Percentiles rank a stretch among this genome's conserved stretches.
Evolutionary conservation across 2,329 filamentous ascomycete genomes (phyloP).

Genomic region (Periconia macrospinosa): DNA sequence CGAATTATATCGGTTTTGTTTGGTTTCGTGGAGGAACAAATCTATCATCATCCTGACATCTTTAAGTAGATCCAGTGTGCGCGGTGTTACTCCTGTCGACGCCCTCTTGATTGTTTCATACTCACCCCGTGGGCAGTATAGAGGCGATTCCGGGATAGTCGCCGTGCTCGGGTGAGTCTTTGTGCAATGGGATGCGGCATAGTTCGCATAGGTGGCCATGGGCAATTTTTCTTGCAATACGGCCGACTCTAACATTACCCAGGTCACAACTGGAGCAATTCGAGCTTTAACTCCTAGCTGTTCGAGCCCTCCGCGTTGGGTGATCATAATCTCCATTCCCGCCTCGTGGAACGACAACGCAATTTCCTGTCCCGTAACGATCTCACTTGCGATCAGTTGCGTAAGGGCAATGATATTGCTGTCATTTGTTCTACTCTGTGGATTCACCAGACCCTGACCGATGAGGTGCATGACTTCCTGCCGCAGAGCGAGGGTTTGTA

Average conservation of each 20-base stretch:
- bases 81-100: conserved; percentile 14
- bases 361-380: conserved; percentile 30
- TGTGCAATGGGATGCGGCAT: conserved; percentile 15
- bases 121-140: conserved; percentile 32
- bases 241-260: conserved; percentile 36
- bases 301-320: conserved; percentile 35
- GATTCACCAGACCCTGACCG: conserved; percentile 25
- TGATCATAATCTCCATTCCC: conserved; percentile 35
- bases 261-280: conserved; percentile 35
- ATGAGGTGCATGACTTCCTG: conserved; percentile 41
- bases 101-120: conserved; percentile 29
- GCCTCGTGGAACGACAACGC: conserved; percentile 27
- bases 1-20: conserved; percentile 17
- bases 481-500: conserved; percentile 32
- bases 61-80: conserved; percentile 25
- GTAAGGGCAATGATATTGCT: conserved; percentile 40
- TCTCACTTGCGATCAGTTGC: conserved; percentile 39
- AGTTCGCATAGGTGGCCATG: conserved; percentile 28
- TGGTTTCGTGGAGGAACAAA: conserved; percentile 26
- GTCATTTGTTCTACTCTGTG: conserved; percentile 27
- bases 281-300: conserved; percentile 33
- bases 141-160: conserved; percentile 39
- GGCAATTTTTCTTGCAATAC: conserved; percentile 34
- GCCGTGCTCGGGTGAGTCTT: conserved; percentile 19
- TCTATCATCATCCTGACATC: conserved; percentile 36